Evolutionary conservation across 495 filamentous ascomycete species (phyloP), one percentile per base, ranked within the genome.

Genomic region (Hypomontagnella monticulosa): DNA sequence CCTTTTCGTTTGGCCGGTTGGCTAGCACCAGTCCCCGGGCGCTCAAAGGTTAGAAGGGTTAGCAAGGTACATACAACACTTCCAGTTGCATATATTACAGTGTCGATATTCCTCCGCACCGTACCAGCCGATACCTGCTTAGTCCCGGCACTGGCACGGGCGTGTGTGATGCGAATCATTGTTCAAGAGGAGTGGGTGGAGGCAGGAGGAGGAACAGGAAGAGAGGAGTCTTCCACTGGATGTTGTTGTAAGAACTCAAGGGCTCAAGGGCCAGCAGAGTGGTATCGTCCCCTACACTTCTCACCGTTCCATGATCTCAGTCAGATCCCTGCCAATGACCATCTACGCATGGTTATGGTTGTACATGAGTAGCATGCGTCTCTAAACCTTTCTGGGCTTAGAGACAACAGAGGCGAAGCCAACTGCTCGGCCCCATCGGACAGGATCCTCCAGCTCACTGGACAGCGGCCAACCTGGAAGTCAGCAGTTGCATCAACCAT

Each of bases 351-450:
- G 48, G 36, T 27, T 52, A 49, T 42, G 48, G 36, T 27, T 55
- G 20, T 59, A 50, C 30, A 52, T 52, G 38, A 38, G 47, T 64
- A 44, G 52, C 30, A 58, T 58, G 40, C 48, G 30, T 51, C 44
- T 46, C 61, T 65, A 69, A 61, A 52, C 66, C 57, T 53, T 69
- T 61, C 46, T 53, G 12, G 61, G 61, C 51, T 61, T 66, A 66
- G 66, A 32, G 56, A 49, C 50, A 6, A 66, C 61, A 19, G 67
- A 69, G 67, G 67, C 67, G 67, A 66, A 70, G 67, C 67, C 57
- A 70, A 66, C 50, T 61, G 53, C 67, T 70, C 67, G 67, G 67
- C 67, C 67, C 67, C 61, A 70, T 70, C 67, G 67, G 67, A 70
- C 62, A 66, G 62, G 62, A 70, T 70, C 67, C 67, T 66, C 56